Conservation (phyloP, 768 basidiomycete genomes). For the Collybia sordida region DNA sequence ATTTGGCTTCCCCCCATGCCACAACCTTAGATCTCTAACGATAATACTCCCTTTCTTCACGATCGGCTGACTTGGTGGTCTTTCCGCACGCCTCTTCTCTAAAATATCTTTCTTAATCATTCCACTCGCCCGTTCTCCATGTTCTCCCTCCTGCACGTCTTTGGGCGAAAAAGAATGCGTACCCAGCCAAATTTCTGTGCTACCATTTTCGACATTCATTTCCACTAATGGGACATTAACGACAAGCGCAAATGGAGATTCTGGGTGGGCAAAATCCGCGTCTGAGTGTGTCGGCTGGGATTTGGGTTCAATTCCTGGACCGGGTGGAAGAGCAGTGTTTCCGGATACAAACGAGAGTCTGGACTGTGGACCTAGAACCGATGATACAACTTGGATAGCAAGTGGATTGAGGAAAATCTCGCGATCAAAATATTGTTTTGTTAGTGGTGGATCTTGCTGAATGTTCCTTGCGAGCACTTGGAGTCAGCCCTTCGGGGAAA, state of each 20-base stretch:
- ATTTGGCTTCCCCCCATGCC: not conserved
- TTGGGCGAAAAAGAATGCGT: not conserved
- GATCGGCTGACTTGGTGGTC: not conserved
- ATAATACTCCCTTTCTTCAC: not conserved
- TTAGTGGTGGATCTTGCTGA: not conserved
- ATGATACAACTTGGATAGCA: too few relatives aligned
- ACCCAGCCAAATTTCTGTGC: too few relatives aligned
- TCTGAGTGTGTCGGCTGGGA: too few relatives aligned
- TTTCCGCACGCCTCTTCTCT: not conserved
- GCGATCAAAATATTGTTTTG: not conserved
- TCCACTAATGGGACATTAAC: too few relatives aligned
- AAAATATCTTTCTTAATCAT: not conserved
- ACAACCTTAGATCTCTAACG: not conserved
- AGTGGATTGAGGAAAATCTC: too few relatives aligned
- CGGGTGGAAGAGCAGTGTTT: too few relatives aligned
- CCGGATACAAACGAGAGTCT: too few relatives aligned
- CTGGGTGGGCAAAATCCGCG: too few relatives aligned
- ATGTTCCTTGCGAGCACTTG: not conserved
- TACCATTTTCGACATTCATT: too few relatives aligned
- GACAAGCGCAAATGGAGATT: too few relatives aligned
- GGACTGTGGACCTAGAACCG: too few relatives aligned
- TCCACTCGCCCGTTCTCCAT: not conserved
- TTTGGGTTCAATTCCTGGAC: too few relatives aligned
- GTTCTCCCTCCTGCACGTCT: not conserved
- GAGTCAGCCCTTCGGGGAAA: not conserved